Evolutionary conservation across 2,329 filamentous ascomycete genomes (phyloP).

Genomic region (Pezizomycotina sp.): DNA sequence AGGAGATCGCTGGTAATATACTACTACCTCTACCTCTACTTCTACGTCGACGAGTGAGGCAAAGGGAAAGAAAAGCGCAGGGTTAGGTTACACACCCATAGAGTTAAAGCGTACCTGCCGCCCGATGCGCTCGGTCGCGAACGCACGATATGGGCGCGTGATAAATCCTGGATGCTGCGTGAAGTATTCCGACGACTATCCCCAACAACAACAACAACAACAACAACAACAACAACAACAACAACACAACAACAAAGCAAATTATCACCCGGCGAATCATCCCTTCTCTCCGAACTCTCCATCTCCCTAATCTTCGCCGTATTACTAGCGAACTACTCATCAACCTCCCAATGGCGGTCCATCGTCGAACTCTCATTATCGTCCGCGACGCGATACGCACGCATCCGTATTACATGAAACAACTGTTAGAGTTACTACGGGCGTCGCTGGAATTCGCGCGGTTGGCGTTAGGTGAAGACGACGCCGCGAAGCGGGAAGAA

Average conservation of each 20-base stretch:
- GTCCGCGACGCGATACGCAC: constrained; percentile 16
- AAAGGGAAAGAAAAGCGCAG: constrained; percentile 7
- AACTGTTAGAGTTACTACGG: constrained; percentile 17
- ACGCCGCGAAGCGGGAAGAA: constrained; percentile 18
- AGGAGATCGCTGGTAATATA: constrained; percentile 16
- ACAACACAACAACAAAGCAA: too few species aligned
- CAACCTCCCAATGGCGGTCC: constrained; percentile 22
- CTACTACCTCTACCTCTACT: not conserved
- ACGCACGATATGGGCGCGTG: constrained; percentile 24
- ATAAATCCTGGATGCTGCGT: constrained; percentile 23
- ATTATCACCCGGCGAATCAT: constrained; percentile 10
- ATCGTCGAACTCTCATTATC: constrained; percentile 22
- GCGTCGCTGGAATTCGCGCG: constrained; percentile 16
- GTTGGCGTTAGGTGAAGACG: constrained; percentile 18
- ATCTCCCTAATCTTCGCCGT: constrained; percentile 22
- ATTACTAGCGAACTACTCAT: constrained; percentile 23
- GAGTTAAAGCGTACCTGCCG: constrained; percentile 24
- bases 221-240: too few species aligned
- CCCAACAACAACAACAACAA: constrained; percentile 5
- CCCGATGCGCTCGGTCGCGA: constrained; percentile 23
- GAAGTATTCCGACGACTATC: constrained; percentile 11
- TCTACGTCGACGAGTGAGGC: not conserved
- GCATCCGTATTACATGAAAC: constrained; percentile 15
- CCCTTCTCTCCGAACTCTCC: constrained; percentile 22
- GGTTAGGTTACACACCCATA: constrained; percentile 21